Base-by-base conservation (phyloP, 2,329 filamentous ascomycete genomes). In the Alternaria angustiovoidea region DNA sequence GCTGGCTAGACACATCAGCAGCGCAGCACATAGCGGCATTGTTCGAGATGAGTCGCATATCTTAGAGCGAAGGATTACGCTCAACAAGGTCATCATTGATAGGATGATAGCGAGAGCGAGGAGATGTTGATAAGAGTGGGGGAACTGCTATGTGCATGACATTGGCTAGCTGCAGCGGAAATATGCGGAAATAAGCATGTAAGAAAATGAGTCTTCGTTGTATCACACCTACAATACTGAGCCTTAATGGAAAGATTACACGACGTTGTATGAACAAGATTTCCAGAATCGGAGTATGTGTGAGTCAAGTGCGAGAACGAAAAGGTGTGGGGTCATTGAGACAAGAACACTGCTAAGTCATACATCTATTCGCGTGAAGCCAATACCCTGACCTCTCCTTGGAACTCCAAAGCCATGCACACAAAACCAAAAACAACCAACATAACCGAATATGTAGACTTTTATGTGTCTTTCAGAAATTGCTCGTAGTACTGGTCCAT, bases 401-500 rank as follows among this genome's bases (percentile, higher is more conserved):
- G 16, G 7, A 54, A 54, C 32, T 38, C 42, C 52, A 9, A 20
- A 47, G 52, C 52, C 22, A 47, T 54, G 52, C 52, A 47, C 18
- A 12, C 24, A 0, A 4, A 12, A 6, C 7, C 12, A 2, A 42
- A 20, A 22, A 32, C 12, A 6, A 12, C 30, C 14, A 24, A 38
- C 18, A 26, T 26, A 3, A 34, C 8, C 20, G 20, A 38, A n/a
- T 2, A 26, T 5, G 5, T 26, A 12, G 6, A 14, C 20, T 43
- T 53, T 39, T 63, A 75, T 2, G 57, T 60, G 54, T 78, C 75
- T n/a, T 39, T 49, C 68, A 85, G 72, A 57, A 85, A 83, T 0
- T 77, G 75, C 18, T 78, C 77, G 70, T 85, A 87, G 67, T 87
- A 87, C 7, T 75, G 67, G 62, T 86, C 81, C 66, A 86, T 67